Percentiles rank a stretch among this genome's conserved stretches.
These are phyloP conservation scores for Piromyces finnis DNA, from an alignment of 192 early-diverging fungal species.

Conservation along the genomic window DNA sequence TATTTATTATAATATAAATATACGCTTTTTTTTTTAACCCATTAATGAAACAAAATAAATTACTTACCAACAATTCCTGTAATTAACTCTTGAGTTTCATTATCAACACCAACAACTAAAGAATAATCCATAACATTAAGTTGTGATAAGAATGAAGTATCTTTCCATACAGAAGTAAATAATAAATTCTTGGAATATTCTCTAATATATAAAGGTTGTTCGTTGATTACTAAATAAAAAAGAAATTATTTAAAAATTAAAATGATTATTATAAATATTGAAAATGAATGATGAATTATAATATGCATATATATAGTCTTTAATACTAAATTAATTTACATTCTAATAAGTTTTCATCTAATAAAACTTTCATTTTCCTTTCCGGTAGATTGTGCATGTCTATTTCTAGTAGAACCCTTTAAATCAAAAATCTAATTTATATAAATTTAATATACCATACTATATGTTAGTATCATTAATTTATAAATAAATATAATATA, in stretches of 20 bases:
- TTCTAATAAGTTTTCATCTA: conserved; percentile 89
- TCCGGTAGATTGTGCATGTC: conserved; percentile 76
- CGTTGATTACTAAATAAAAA: conserved; percentile 36
- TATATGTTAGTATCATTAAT: too few species aligned
- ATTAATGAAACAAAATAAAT: too few species aligned
- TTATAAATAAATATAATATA: too few species aligned
- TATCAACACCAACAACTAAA: conserved; percentile 83
- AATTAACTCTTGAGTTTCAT: conserved; percentile 64
- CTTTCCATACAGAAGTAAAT: conserved; percentile 72
- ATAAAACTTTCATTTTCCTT: conserved; percentile 65
- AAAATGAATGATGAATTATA: too few species aligned
- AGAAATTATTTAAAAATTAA: too few species aligned
- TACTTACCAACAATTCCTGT: conserved; percentile 85
- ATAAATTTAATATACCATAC: too few species aligned
- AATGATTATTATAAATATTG: too few species aligned
- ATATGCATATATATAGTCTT: too few species aligned
- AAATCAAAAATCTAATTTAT: conserved; percentile 84
- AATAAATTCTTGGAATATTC: conserved; percentile 77
- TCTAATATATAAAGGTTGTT: conserved; percentile 78
- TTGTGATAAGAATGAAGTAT: conserved; percentile 82
- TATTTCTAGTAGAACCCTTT: conserved; percentile 87
- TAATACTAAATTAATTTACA: conserved; percentile 16
- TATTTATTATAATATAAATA: conserved; percentile 35
- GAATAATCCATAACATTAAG: conserved; percentile 98
- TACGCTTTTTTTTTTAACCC: too few species aligned